phyloP scores from a whole-genome alignment of 768 basidiomycete species.

The Coprinellus micaceus region DNA sequence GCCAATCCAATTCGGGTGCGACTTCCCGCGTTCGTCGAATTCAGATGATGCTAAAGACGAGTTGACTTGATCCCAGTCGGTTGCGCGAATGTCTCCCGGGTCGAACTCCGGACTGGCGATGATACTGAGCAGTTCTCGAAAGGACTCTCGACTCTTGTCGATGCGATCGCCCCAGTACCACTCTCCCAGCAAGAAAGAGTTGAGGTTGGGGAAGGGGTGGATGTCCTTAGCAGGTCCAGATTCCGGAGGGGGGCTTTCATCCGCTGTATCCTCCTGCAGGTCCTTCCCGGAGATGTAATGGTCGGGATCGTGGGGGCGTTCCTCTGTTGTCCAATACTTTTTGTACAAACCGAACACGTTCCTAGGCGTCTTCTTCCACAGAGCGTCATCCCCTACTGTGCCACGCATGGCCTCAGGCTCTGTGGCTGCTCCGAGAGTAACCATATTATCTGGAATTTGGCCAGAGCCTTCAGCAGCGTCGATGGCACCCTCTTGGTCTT shows the following conservation, averaged over 20 bases:
- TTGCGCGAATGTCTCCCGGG: no score
- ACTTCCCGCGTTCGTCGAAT: not conserved
- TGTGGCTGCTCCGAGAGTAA: not conserved
- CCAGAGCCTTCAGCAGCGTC: no score
- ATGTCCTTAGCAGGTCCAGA: not conserved
- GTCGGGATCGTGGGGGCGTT: not conserved
- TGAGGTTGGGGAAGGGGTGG: slow-evolving; percentile 2
- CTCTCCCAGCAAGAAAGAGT: not conserved
- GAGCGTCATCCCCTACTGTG: not conserved
- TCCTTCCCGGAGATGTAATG: not conserved
- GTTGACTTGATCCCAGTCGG: not conserved
- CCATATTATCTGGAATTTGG: not conserved
- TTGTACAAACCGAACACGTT: not conserved
- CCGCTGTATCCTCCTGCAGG: not conserved
- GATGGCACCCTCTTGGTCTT: no score
- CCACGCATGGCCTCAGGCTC: not conserved
- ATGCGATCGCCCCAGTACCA: not conserved
- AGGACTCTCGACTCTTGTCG: slow-evolving; percentile 1
- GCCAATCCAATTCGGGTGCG: not conserved
- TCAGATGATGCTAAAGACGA: not conserved
- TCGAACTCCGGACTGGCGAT: not conserved
- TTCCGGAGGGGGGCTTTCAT: not conserved
- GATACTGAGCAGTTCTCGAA: not conserved
- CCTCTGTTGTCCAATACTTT: not conserved
- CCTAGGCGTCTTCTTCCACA: not conserved